phyloP scores from a whole-genome alignment of 805 yeast genomes.

The Ogataea salicorniae region DNA sequence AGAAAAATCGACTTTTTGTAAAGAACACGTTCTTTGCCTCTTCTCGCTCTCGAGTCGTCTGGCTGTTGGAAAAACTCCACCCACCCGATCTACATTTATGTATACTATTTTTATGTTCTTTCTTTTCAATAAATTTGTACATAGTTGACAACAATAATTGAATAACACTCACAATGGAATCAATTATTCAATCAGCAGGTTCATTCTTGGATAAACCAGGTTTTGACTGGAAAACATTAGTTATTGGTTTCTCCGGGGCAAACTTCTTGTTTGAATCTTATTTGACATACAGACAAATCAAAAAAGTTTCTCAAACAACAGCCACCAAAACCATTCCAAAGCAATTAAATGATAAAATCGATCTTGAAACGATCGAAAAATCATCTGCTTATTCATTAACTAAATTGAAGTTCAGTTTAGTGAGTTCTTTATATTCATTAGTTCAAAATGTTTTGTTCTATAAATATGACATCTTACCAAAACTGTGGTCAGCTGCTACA shows the following conservation, averaged over 20 bases:
- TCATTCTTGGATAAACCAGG: constrained; percentile 57
- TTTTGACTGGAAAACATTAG: constrained; percentile 75
- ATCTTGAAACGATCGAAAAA: constrained; percentile 66
- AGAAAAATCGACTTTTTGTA: not conserved
- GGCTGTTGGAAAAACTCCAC: too few relatives aligned
- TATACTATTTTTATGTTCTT: too few relatives aligned
- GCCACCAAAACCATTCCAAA: constrained; percentile 50
- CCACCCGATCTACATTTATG: too few relatives aligned
- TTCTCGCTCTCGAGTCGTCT: too few relatives aligned
- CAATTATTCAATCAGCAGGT: constrained; percentile 36
- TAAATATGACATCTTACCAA: constrained; percentile 59
- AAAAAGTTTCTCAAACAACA: constrained; percentile 41
- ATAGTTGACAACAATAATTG: too few relatives aligned
- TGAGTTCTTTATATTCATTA: constrained; percentile 46
- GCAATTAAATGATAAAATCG: constrained; percentile 61
- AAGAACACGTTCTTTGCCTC: too few relatives aligned
- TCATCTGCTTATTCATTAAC: constrained; percentile 77
- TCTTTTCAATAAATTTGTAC: too few relatives aligned
- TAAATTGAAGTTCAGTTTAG: constrained; percentile 63
- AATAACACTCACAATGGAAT: constrained; percentile 13
- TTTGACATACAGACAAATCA: constrained; percentile 72
- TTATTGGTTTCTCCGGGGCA: constrained; percentile 68
- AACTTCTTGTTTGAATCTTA: constrained; percentile 73
- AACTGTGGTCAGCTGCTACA: constrained; percentile 51
- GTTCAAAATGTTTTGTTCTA: constrained; percentile 54